Evolutionary conservation across 2,329 filamentous ascomycete genomes (phyloP).

Genomic region (Cryphonectria nitschkei): DNA sequence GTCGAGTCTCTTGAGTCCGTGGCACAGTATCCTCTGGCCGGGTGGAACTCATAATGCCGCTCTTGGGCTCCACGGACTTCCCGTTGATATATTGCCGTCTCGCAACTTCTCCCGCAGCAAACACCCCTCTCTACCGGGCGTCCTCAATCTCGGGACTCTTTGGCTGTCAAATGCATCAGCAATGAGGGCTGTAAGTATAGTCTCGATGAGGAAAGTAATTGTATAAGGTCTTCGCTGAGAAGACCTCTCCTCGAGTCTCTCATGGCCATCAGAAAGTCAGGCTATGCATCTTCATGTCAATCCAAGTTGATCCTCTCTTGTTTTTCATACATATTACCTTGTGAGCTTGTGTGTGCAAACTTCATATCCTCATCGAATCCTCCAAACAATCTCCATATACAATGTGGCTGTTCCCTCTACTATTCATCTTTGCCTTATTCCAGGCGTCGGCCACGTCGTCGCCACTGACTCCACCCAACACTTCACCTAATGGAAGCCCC

Average conservation of each 20-base stretch:
- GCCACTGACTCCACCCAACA: neutral
- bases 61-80: neutral
- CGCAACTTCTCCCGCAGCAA: neutral
- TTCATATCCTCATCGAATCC: neutral
- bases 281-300: neutral
- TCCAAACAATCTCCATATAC: neutral
- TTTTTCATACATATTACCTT: neutral
- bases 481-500: neutral
- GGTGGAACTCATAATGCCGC: neutral
- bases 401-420: neutral
- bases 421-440: neutral
- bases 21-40: neutral
- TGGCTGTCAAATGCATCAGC: too few relatives aligned
- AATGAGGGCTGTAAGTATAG: too few relatives aligned
- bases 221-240: neutral
- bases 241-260: neutral
- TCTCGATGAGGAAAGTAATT: neutral
- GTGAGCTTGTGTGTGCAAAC: neutral
- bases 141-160: too few relatives aligned
- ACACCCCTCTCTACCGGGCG: neutral
- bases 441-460: neutral
- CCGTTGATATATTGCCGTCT: neutral
- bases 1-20: neutral
- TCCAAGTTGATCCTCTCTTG: neutral
- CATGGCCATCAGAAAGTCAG: neutral